Percentiles rank a stretch among this genome's conserved stretches.
Evolutionary conservation across 805 yeast species (phyloP).

Genomic region (Ogataea glucozyma): DNA sequence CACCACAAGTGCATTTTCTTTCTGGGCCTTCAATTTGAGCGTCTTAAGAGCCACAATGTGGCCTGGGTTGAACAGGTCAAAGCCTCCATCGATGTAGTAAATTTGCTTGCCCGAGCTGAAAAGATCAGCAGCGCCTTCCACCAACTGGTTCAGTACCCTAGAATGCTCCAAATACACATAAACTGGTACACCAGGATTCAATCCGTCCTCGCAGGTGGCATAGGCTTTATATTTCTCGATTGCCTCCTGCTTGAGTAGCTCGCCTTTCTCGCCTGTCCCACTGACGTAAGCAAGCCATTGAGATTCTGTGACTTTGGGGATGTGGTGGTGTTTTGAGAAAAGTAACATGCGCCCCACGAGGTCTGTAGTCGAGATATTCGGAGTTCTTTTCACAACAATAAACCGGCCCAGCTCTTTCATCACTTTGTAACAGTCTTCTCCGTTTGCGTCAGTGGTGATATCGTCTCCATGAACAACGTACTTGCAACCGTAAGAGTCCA

Average conservation of each 20-base stretch:
- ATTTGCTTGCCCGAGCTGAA: constrained; percentile 24
- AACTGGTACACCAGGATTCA: constrained; percentile 58
- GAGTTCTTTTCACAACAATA: constrained; percentile 89
- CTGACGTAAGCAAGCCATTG: constrained; percentile 21
- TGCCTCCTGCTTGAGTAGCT: constrained; percentile 37
- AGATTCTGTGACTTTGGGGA: constrained; percentile 34
- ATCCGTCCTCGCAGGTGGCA: constrained; percentile 66
- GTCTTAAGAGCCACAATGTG: constrained; percentile 73
- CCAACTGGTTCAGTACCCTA: constrained; percentile 33
- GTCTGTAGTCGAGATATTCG: constrained; percentile 93
- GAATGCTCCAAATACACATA: constrained; percentile 39
- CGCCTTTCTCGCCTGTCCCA: constrained; percentile 2
- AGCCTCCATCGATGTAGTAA: constrained; percentile 76
- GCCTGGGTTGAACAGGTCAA: constrained; percentile 92
- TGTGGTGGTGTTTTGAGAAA: constrained; percentile 60
- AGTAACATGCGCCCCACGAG: constrained; percentile 85
- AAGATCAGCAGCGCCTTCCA: constrained; percentile 34
- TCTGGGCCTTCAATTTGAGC: constrained; percentile 42
- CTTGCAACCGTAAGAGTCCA: constrained; percentile 73
- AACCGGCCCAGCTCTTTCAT: constrained; percentile 86
- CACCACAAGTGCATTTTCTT: constrained; percentile 47
- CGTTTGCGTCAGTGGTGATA: constrained; percentile 93
- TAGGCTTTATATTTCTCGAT: constrained; percentile 50
- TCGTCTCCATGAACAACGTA: constrained; percentile 99
- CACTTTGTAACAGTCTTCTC: constrained; percentile 85